These are phyloP conservation scores for Boletus speciosus DNA, from an alignment of 768 basidiomycete species.

Conservation along the genomic window DNA sequence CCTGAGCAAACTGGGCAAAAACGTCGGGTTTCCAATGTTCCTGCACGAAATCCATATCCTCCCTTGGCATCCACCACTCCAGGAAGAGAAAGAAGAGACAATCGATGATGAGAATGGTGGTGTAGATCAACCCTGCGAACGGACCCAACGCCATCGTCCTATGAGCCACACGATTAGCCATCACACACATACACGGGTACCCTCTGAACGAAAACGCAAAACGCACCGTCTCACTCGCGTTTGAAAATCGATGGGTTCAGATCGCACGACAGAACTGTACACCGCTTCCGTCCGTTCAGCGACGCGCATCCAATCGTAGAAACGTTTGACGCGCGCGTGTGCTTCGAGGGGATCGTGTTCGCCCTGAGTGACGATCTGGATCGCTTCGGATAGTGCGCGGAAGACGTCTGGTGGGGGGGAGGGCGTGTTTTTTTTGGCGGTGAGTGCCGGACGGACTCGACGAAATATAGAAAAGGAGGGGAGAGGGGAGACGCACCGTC, in stretches of 20 bases:
- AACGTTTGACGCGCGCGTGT: constrained; percentile 71
- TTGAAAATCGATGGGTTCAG: constrained; percentile 65
- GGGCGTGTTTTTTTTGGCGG: no score
- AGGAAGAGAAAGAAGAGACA: constrained; percentile 84
- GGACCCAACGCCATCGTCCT: constrained; percentile 77
- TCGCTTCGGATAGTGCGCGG: constrained; percentile 71
- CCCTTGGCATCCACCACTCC: constrained; percentile 80
- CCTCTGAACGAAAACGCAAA: no score
- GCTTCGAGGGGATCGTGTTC: constrained; percentile 72
- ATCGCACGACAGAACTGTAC: constrained; percentile 64
- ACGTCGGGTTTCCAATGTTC: constrained; percentile 53
- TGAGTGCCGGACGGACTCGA: no score
- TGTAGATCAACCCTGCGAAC: constrained; percentile 84
- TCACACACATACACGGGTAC: no score
- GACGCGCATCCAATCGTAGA: constrained; percentile 87
- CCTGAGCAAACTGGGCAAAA: constrained; percentile 16
- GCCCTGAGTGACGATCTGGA: constrained; percentile 61
- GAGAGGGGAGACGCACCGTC: no score
- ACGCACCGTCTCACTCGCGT: constrained; percentile 72
- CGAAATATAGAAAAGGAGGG: no score
- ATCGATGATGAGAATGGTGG: constrained; percentile 83
- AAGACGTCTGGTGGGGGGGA: no score
- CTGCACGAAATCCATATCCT: constrained; percentile 71
- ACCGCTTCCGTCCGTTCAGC: constrained; percentile 80
- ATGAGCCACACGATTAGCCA: background rate